Evolutionary conservation across 116 monocot genomes (phyloP), one percentile per base, ranked within the genome.

Genomic region (Zostera marina): DNA sequence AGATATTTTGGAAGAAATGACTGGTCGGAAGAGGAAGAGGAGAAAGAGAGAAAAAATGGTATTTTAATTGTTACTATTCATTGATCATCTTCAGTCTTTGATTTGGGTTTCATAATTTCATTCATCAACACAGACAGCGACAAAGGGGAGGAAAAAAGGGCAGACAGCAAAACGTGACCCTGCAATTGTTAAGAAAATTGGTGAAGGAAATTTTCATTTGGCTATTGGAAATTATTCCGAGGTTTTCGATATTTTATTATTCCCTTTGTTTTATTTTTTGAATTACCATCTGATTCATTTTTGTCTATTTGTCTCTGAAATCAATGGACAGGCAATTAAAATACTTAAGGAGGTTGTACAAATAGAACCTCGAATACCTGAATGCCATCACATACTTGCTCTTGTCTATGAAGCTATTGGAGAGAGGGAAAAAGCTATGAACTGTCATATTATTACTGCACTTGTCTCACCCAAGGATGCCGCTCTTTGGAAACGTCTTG

Each of bases 391-490:
- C 61, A 61, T 79, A 24, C 88, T 94, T 59, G 93, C 88, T 43
- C 74, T 84, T 45, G 79, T 88, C 25, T 83, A 90, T 62, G 73
- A 83, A 61, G 70, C 70, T 0, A 72, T 53, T 41, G 75, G 80
- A 48, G 83, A 98, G 67, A 74, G 71, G 47, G 74, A 76, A 54
- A 82, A 76, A 59, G 86, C 98, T 47, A 24, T 90, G 56, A 81
- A 83, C 60, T 98, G 80, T 67, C 74, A 81, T 59, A 83, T 98
- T 83, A 72, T 98, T 65, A 78, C 86, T 61, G 90, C 98, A 59
- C 82, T 79, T 71, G 54, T 90, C 57, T 58, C 80, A 16, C 86
- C 90, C 19, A 98, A 98, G 73, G 86, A 98, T 77, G 64, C 79
- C 55, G 69, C 75, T 73, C 59, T 98, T 5, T 98, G 98, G 98